Evolutionary conservation across 1,139 yeast species (phyloP), one percentile per base, ranked within the genome.

Genomic region (Candida gigantensis): DNA sequence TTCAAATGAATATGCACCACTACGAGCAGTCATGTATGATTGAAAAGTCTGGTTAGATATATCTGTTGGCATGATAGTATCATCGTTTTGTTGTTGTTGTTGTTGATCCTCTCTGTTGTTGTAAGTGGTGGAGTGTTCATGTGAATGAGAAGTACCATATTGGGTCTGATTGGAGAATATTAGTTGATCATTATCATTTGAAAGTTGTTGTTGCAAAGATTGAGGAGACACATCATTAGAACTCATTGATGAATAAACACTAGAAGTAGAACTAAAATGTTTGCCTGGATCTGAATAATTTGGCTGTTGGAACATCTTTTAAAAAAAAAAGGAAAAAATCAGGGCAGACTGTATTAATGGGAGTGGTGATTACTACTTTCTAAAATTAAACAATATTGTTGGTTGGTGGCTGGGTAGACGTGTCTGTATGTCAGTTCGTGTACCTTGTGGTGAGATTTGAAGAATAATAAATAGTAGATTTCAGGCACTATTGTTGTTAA

Each of bases 221-320:
- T 30, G 28, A 4, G 27, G 26, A 3, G 27, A 40, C 28, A 41
- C 15, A 11, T 17, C 21, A 24, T 26, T 20, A 12, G 36, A 45
- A 17, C 57, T n/a, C n/a, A n/a, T n/a, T n/a, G n/a, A 61, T 10
- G 65, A 57, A 40, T 64, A 64, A 5, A 62, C 62, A 36, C 68
- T 61, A n/a, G 68, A 62, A 5, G 68, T 49, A 5, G 62, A 49
- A 40, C 68, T 62, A 36, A 48, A 44, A 44, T 62, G 58, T 26
- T 40, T 44, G 3, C 33, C 20, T 25, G 37, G 24, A 23, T 30
- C 36, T 31, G 29, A 27, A 28, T 26, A 29, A 21, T 34, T 21
- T 10, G 39, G 40, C 5, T 36, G 37, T 21, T 32, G 35, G 20
- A 30, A 24, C 42, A 39, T 39, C n/a, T 7, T 6, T 5, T 18